Evolutionary conservation across 1,284 basidiomycete genomes (phyloP), one percentile per base, ranked within the genome.

Genomic region (Puccinia sorghi): DNA sequence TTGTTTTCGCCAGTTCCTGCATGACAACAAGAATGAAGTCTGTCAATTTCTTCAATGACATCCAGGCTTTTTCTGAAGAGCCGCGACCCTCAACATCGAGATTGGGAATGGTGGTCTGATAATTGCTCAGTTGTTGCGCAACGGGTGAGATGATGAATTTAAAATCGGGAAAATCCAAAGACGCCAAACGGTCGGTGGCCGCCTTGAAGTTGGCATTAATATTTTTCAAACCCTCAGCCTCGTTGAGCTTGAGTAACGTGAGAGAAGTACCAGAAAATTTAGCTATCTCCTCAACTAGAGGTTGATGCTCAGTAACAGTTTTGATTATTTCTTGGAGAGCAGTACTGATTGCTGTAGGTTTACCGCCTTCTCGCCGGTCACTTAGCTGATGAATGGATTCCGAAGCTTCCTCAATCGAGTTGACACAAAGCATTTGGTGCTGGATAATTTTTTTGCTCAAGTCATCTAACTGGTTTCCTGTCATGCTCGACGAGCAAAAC

Each of bases 1-100:
- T 76, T 43, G 76, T 75, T 39, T 86, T 83, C 54, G 89, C 85
- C 81, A 92, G 83, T 22, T 86, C 85, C 82, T 93, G 92, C 27
- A 90, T 87, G 39, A 87, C 87, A 57, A 91, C 85, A 46, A 93
- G 87, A 61, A 92, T 85, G 1, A 86, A 83, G 81, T 91, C 89
- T 82, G 94, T 88, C 80, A 92, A 81, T 56, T 71, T 54, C 17
- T 71, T 71, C 52, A 71, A 54, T 15, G 69, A n/a, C 48, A 20
- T 37, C 69, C 43, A 71, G 13, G 50, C 46, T 32, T 71, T 78
- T 93, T 88, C 82, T 90, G 90, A 15, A 98, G 86, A 80, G 99
- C 95, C 8, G 91, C 25, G 3, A 25, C 20, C 20, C 32, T 5
- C n/a, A 41, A 9, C 11, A 22, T 46, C 39, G 2, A 39, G 41